These are phyloP conservation scores for Hypoxylon crocopeplum DNA, from an alignment of 495 filamentous ascomycete genomes.

Conservation along the genomic window DNA sequence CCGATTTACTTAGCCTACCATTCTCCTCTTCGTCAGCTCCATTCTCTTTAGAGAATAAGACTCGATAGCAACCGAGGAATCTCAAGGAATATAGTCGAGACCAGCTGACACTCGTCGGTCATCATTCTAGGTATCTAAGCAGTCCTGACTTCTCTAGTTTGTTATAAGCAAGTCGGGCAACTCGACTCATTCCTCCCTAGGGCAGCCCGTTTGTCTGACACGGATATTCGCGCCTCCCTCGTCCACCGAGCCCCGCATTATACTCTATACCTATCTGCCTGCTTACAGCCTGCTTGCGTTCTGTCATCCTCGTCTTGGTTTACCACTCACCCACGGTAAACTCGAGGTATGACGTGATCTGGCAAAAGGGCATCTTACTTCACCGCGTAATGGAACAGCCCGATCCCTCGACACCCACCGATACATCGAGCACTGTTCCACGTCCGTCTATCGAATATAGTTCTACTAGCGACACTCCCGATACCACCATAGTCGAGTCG, in stretches of 20 bases:
- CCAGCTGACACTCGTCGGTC: constrained; percentile 4
- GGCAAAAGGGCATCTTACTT: constrained; percentile 40
- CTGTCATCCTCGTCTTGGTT: constrained; percentile 36
- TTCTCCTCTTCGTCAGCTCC: background rate
- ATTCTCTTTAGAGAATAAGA: background rate
- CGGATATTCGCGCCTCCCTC: constrained; percentile 9
- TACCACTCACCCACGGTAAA: constrained; percentile 34
- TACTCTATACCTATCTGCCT: constrained; percentile 12
- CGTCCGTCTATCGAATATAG: constrained; percentile 13
- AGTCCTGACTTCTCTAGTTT: background rate
- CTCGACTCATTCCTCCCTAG: constrained; percentile 13
- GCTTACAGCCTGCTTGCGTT: constrained; percentile 25
- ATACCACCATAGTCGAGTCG: constrained; percentile 20
- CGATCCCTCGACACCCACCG: constrained; percentile 31
- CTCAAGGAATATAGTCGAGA: background rate
- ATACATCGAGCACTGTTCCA: constrained; percentile 36
- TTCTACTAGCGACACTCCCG: constrained; percentile 10
- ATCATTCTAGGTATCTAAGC: constrained; percentile 13
- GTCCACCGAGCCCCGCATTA: constrained; percentile 8
- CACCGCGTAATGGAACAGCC: constrained; percentile 56
- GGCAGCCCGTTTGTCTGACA: constrained; percentile 11
- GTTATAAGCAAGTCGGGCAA: constrained; percentile 12
- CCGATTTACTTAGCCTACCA: no score
- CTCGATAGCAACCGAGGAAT: background rate
- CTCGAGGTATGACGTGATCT: constrained; percentile 46